Evolutionary conservation across 2,329 filamentous ascomycete species (phyloP).

Genomic region (Monilinia polystroma): DNA sequence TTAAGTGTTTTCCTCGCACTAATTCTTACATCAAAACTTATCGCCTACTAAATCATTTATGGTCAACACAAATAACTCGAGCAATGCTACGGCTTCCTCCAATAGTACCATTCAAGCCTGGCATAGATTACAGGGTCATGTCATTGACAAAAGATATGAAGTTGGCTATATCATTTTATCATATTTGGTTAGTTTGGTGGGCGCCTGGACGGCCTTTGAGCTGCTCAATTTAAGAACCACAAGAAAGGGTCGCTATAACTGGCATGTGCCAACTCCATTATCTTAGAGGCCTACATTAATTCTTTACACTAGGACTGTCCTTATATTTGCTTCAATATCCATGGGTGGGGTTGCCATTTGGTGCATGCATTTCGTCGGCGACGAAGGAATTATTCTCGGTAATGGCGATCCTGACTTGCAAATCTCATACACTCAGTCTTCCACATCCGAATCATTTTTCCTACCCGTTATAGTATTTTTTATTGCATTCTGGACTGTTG

Average conservation of each 20-base stretch:
- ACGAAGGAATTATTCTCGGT: constrained; percentile 71
- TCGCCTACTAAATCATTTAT: constrained; percentile 14
- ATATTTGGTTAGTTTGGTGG: constrained; percentile 69
- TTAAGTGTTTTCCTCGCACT: constrained; percentile 1
- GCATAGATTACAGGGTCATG: constrained; percentile 26
- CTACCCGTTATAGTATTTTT: constrained; percentile 74
- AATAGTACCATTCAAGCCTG: constrained; percentile 15
- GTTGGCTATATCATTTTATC: constrained; percentile 66
- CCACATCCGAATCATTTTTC: constrained; percentile 76
- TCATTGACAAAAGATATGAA: constrained; percentile 36
- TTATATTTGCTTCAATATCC: constrained; percentile 62
- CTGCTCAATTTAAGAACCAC: constrained; percentile 75
- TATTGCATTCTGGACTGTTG: constrained; percentile 68
- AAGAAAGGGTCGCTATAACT: constrained; percentile 65
- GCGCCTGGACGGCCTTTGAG: constrained; percentile 77
- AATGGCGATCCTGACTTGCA: constrained; percentile 62
- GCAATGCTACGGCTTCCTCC: constrained; percentile 17
- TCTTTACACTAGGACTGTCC: constrained; percentile 51
- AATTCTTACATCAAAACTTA: not conserved
- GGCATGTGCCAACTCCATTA: constrained; percentile 48
- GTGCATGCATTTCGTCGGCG: constrained; percentile 83
- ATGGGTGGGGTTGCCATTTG: constrained; percentile 76
- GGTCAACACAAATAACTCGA: constrained; percentile 14
- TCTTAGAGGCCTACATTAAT: constrained; percentile 17
- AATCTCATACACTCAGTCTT: constrained; percentile 69